phyloP scores from a whole-genome alignment of 208 protist genomes.

The Trypanosoma melophagium region DNA sequence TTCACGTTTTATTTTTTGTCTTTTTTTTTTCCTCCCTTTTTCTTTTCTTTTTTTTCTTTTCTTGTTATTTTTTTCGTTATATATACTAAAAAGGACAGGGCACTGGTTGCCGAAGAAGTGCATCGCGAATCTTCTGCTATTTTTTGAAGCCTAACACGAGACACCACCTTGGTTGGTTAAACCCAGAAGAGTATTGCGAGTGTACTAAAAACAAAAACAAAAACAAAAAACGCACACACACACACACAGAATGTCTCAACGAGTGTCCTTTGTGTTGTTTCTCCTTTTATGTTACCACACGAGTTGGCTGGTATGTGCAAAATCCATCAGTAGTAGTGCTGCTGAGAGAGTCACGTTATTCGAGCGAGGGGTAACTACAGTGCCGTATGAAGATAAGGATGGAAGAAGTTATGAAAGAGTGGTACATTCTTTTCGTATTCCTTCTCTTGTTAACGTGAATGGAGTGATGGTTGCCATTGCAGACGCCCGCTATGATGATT shows the following conservation, averaged over 20 bases:
- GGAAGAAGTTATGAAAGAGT: background rate
- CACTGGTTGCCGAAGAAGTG: background rate
- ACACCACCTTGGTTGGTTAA: too few species aligned
- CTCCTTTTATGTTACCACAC: background rate
- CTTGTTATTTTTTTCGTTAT: background rate
- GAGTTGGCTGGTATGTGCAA: background rate
- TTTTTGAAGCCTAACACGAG: too few species aligned
- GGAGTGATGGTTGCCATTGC: constrained; percentile 15
- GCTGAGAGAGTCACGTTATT: constrained; percentile 9
- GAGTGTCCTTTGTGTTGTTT: background rate
- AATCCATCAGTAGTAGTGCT: background rate
- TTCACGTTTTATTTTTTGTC: background rate
- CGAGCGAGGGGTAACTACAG: constrained; percentile 1
- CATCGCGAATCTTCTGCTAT: too few species aligned
- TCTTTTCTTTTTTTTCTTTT: background rate
- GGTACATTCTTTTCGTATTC: constrained; percentile 21
- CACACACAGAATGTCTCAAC: background rate
- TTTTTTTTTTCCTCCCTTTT: background rate
- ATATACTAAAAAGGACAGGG: background rate
- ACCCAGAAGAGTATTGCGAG: too few species aligned
- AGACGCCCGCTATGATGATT: constrained; percentile 7
- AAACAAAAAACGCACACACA: too few species aligned
- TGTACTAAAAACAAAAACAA: too few species aligned
- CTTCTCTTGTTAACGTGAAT: constrained; percentile 18
- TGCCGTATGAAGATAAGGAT: constrained; percentile 14